Evolutionary conservation across 768 basidiomycete genomes (phyloP), one percentile per base, ranked within the genome.

Genomic region (Tubosaeta brunneosetosa): DNA sequence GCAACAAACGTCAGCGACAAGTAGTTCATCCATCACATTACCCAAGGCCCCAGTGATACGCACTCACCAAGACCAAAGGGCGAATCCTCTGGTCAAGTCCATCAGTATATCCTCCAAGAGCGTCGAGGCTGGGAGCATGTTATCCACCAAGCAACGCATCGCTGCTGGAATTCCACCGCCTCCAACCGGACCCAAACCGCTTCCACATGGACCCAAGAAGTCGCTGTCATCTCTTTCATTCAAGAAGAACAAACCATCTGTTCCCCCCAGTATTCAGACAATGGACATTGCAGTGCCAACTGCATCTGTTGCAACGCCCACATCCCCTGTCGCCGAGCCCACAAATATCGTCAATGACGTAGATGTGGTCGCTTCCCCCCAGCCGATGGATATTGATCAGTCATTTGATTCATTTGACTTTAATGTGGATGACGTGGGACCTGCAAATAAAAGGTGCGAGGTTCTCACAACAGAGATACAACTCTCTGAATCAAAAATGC

Each of bases 61-160:
- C 36, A 68, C 68, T 32, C 66, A 68, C 36, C 66, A 70, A 36
- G 68, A 68, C 31, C 66, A 68, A 49, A 61, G 49, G 47, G 1
- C 44, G 37, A 51, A 66, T 42, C 71, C 72, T 40, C 52, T 68
- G 26, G 71, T 73, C 3, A 71, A 72, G 49, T 14, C 66, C 9
- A 61, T 71, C 33, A 48, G 43, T 48, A 34, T 69, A 32, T 52
- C 66, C 1, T 43, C 64, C 31, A 22, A 51, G 29, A 66, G 55
- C 19, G 56, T 64, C 27, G 66, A 57, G 38, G 58, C 57, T 41
- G 67, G 66, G 32, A 74, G 71, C 52, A 71, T 73, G 10, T 71
- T 83, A 27, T 69, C 74, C 33, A 83, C 79, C 2, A 83, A 82
- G 59, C 75, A 79, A 47, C 73, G 78, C 6, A 60, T 83, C 6